Evolutionary conservation across 108 stramenopile species (phyloP), one percentile per base, ranked within the genome.

Genomic region (Skeletonema marinoi): DNA sequence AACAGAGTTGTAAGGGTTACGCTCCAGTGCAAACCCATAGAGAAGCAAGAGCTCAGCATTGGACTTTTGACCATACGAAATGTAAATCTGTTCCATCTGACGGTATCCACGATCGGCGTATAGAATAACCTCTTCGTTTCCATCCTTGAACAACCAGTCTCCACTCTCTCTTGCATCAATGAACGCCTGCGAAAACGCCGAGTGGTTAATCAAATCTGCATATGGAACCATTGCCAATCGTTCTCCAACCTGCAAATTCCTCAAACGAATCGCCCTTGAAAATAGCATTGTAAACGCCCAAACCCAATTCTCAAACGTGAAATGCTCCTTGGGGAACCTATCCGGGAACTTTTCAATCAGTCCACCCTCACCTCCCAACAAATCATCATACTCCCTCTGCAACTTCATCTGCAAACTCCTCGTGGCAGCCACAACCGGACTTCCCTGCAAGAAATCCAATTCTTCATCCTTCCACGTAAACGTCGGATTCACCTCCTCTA

Each of bases 201-300:
- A 96, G 76, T 98, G 98, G 74, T 98, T 98, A 77, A 98, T 97
- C 32, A 98, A 77, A 81, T 98, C 98, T 16, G 96, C 96, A 80
- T 98, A 98, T 6, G 98, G 98, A 11, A 96, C 96, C 85, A 98
- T 74, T 7, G 96, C 95, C 17, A 97, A 68, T 31, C 92, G 78
- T 73, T 97, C 96, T 10, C 96, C 98, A 42, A 85, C 82, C 48
- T 80, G 77, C 30, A 92, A 68, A 78, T 86, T 92, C 29, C 92
- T 81, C 33, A 96, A 65, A 36, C 94, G 89, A 73, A 95, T 94
- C 10, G 95, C 94, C 12, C 94, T 80, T 5, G 93, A 95, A 68
- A 98, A 97, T 9, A 98, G 86, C 89, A 94, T 97, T 25, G 96
- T 93, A 66, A 98, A 98, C 16, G 98, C 97, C 98, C 98, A 98